phyloP scores from a whole-genome alignment of 441 rosid genomes.

The Bruguiera hainesii region DNA sequence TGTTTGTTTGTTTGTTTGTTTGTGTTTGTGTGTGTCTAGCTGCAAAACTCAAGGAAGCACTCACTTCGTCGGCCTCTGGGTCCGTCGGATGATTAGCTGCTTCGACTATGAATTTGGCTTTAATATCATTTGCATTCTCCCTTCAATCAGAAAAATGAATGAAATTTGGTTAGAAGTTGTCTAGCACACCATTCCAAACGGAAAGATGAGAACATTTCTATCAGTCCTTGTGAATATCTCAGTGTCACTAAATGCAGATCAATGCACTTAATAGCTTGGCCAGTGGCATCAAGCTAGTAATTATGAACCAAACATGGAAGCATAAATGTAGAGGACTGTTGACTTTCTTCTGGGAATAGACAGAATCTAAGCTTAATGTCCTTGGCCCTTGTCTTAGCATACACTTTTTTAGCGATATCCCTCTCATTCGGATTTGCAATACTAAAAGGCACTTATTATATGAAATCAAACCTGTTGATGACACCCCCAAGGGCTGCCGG shows the following conservation, averaged over 20 bases:
- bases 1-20: too few species aligned
- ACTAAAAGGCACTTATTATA: background rate
- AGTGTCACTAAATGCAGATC: too few species aligned
- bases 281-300: too few species aligned
- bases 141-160: conserved; percentile 32
- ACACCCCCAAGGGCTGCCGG: conserved; percentile 98
- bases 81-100: conserved; percentile 99
- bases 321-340: too few species aligned
- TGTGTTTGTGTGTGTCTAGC: background rate
- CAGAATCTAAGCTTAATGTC: too few species aligned
- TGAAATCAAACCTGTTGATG: conserved; percentile 58
- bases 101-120: conserved; percentile 89
- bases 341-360: too few species aligned
- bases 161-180: background rate
- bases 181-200: background rate
- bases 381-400: too few species aligned
- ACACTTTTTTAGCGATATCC: too few species aligned
- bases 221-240: too few species aligned
- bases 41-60: conserved; percentile 12
- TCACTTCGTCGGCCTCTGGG: conserved; percentile 95
- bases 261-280: too few species aligned
- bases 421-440: background rate
- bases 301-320: too few species aligned
- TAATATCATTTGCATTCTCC: conserved; percentile 87
- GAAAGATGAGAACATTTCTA: too few species aligned